Evolutionary conservation across 1,284 basidiomycete species (phyloP).

Genomic region (Austroboletus novae-zelandiae): DNA sequence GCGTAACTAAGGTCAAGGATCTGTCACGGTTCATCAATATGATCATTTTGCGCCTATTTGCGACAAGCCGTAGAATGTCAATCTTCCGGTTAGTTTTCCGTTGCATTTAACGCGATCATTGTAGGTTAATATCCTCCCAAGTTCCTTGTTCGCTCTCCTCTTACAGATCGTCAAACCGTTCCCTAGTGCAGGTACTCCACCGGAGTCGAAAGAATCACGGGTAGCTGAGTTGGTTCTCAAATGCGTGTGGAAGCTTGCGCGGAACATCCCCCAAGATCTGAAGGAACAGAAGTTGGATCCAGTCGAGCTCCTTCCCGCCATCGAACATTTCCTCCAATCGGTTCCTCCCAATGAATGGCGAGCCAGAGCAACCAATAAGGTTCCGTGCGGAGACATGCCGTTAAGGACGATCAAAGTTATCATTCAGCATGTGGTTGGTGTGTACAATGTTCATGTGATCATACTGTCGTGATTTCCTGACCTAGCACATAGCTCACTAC

Average conservation of each 20-base stretch:
- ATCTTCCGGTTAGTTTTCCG: conserved; percentile 77
- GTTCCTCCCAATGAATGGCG: conserved; percentile 97
- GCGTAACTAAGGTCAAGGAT: conserved; percentile 76
- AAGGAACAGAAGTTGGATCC: conserved; percentile 80
- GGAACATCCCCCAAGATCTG: conserved; percentile 91
- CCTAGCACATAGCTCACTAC: conserved; percentile 62
- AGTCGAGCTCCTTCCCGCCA: conserved; percentile 87
- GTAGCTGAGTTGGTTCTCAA: conserved; percentile 97
- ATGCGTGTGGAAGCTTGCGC: conserved; percentile 97
- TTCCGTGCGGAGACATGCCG: conserved; percentile 97
- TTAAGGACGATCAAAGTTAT: conserved; percentile 97
- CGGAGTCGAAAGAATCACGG: conserved; percentile 79
- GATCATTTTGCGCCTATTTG: conserved; percentile 92
- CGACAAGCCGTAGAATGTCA: conserved; percentile 86
- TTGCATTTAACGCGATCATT: conserved; percentile 1
- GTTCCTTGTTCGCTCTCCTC: conserved; percentile 80
- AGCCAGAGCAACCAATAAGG: conserved; percentile 81
- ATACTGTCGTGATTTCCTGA: conserved; percentile 13
- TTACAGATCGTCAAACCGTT: conserved; percentile 88
- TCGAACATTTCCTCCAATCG: conserved; percentile 92
- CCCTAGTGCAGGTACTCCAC: conserved; percentile 61
- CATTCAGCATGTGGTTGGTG: conserved; percentile 92
- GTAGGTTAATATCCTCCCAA: conserved; percentile 27
- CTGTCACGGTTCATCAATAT: conserved; percentile 97
- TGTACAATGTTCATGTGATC: conserved; percentile 35